These are phyloP conservation scores for Sphagnum tenellum DNA, from an alignment of 225 moss, liverwort and hornwort species.

Conservation along the genomic window DNA sequence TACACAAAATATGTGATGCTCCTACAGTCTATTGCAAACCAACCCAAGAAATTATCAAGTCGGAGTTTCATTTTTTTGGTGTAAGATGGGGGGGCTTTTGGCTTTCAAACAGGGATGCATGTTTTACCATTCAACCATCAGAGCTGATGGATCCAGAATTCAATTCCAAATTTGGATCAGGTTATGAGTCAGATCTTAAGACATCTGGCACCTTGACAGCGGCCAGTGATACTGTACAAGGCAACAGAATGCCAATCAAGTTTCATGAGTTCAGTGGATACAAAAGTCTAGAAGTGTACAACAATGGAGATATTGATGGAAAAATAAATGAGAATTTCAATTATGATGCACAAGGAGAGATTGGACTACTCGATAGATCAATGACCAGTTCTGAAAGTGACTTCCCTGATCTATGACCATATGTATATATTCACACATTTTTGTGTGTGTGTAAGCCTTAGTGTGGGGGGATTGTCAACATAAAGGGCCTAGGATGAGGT, in stretches of 20 bases:
- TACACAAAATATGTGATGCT: no score
- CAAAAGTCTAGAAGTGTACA: no score
- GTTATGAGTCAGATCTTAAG: slow-evolving; percentile 36
- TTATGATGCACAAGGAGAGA: slow-evolving; percentile 49
- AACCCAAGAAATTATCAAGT: no score
- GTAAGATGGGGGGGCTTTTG: background rate
- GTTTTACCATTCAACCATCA: slow-evolving; percentile 67
- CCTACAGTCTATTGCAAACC: no score
- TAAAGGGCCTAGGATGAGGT: no score
- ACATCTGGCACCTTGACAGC: slow-evolving; percentile 32
- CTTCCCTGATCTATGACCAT: no score
- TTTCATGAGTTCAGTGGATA: no score
- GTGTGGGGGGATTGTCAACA: no score
- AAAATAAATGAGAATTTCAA: slow-evolving; percentile 47
- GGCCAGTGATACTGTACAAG: slow-evolving; percentile 17
- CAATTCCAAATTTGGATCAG: slow-evolving; percentile 38
- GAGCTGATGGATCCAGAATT: slow-evolving; percentile 73
- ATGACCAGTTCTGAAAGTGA: slow-evolving; percentile 67
- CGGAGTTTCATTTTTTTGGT: background rate
- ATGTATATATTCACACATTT: no score
- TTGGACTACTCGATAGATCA: slow-evolving; percentile 57
- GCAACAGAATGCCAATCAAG: slow-evolving; percentile 24
- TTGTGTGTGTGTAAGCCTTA: no score
- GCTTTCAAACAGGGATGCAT: slow-evolving; percentile 49
- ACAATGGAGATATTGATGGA: slow-evolving; percentile 38